Evolutionary conservation across 2,329 filamentous ascomycete genomes (phyloP).

Genomic region (Cercospora sesami): DNA sequence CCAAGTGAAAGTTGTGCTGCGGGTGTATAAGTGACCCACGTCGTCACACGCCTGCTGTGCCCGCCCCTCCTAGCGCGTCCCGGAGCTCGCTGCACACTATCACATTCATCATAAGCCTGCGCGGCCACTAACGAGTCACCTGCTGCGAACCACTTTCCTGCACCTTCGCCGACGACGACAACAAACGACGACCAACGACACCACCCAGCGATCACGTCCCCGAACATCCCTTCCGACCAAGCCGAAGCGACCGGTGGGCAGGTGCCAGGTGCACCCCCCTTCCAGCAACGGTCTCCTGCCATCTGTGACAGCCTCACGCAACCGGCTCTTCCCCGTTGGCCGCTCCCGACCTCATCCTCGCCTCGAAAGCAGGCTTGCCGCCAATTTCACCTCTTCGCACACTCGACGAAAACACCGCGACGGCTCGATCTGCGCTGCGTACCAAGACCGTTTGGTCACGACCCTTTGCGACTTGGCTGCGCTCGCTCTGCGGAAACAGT

Average conservation of each 20-base stretch:
- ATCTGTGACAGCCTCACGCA: constrained; percentile 3
- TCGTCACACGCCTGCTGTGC: neutral
- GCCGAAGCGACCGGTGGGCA: neutral
- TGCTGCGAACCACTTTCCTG: neutral
- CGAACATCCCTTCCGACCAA: neutral
- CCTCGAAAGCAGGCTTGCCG: neutral
- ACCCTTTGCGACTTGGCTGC: neutral
- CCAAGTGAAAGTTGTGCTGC: neutral
- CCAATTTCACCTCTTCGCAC: neutral
- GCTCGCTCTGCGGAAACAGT: neutral
- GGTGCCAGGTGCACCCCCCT: constrained; percentile 2
- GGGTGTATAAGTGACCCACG: neutral
- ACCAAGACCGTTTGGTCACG: constrained; percentile 4
- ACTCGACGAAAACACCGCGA: neutral
- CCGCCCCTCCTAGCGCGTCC: neutral
- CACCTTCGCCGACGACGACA: neutral
- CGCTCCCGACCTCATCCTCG: constrained; percentile 4
- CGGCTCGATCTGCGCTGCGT: neutral
- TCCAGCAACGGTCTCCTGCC: constrained; percentile 10
- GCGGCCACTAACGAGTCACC: neutral
- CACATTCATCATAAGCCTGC: neutral
- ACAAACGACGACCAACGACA: neutral
- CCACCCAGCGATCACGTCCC: neutral
- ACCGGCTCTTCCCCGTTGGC: neutral
- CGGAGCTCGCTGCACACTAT: neutral